Conservation (phyloP, 2,329 filamentous ascomycete genomes). For the Cytospora leucostoma region DNA sequence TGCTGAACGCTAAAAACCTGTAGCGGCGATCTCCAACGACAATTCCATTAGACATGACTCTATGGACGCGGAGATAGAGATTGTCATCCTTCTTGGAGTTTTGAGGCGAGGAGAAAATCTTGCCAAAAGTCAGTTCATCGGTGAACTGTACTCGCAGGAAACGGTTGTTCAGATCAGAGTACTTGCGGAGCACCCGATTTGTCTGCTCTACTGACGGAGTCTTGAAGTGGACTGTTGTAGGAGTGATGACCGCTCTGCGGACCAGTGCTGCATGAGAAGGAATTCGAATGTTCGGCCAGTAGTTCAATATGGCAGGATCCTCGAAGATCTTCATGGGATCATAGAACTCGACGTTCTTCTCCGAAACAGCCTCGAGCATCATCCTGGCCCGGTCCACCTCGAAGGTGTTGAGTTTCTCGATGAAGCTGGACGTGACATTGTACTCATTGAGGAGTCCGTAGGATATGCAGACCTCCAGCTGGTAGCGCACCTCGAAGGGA, state of each 20-base stretch:
- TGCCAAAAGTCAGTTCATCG: slow-evolving; percentile 69
- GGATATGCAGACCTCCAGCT: slow-evolving; percentile 92
- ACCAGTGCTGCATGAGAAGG: slow-evolving; percentile 75
- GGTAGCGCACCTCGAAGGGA: slow-evolving; percentile 77
- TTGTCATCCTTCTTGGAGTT: slow-evolving; percentile 63
- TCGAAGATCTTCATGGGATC: slow-evolving; percentile 74
- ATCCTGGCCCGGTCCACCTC: slow-evolving; percentile 56
- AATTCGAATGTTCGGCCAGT: slow-evolving; percentile 50
- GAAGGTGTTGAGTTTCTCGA: slow-evolving; percentile 57
- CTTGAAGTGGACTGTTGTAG: slow-evolving; percentile 76
- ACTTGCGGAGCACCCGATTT: slow-evolving; percentile 81
- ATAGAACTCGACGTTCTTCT: slow-evolving; percentile 61
- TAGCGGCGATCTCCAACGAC: slow-evolving; percentile 78
- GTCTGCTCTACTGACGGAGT: slow-evolving; percentile 82
- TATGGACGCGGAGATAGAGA: slow-evolving; percentile 72
- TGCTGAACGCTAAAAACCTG: slow-evolving; percentile 90
- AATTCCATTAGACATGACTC: slow-evolving; percentile 76
- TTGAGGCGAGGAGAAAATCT: slow-evolving; percentile 54
- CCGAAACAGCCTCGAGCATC: slow-evolving; percentile 73
- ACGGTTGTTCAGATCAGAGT: slow-evolving; percentile 66
- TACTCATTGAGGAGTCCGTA: slow-evolving; percentile 75
- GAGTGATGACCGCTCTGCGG: slow-evolving; percentile 78
- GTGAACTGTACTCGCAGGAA: slow-evolving; percentile 90
- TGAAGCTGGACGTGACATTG: slow-evolving; percentile 67
- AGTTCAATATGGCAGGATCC: slow-evolving; percentile 50